Conservation (phyloP, 805 yeast genomes). For the Jamesozyma hellenica region DNA sequence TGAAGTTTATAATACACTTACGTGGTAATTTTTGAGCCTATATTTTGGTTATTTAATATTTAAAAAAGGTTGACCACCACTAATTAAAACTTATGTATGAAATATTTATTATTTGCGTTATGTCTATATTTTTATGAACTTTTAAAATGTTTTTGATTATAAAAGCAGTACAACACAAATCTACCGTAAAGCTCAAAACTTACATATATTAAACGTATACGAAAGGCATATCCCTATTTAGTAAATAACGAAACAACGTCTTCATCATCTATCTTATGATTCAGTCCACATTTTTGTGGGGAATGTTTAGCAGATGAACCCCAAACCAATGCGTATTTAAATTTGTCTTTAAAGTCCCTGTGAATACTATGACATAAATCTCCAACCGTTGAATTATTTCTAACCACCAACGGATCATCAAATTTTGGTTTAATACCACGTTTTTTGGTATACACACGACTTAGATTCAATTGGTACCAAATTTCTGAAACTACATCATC, state of each 20-base stretch:
- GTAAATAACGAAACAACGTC: conserved; percentile 89
- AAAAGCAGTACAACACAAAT: too few species aligned
- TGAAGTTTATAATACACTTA: too few species aligned
- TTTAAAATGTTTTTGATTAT: too few species aligned
- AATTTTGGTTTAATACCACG: conserved; percentile 78
- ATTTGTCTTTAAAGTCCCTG: conserved; percentile 81
- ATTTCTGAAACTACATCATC: conserved; percentile 85
- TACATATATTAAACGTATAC: too few species aligned
- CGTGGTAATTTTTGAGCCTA: too few species aligned
- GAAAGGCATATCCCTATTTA: conserved; percentile 35
- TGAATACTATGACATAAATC: conserved; percentile 88
- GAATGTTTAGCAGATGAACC: conserved; percentile 91
- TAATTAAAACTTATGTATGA: too few species aligned
- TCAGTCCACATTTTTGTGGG: conserved; percentile 92
- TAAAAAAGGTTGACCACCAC: too few species aligned
- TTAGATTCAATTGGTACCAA: conserved; percentile 76
- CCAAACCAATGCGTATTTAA: conserved; percentile 94
- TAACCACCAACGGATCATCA: conserved; percentile 82
- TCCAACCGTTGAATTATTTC: conserved; percentile 67
- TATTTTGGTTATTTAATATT: too few species aligned
- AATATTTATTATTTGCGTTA: too few species aligned
- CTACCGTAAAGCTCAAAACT: too few species aligned
- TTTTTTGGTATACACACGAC: conserved; percentile 79
- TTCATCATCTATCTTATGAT: conserved; percentile 76
- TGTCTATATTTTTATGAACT: too few species aligned